Base-by-base conservation (phyloP, 345 rosid species). In the Dipteronia sinensis region DNA sequence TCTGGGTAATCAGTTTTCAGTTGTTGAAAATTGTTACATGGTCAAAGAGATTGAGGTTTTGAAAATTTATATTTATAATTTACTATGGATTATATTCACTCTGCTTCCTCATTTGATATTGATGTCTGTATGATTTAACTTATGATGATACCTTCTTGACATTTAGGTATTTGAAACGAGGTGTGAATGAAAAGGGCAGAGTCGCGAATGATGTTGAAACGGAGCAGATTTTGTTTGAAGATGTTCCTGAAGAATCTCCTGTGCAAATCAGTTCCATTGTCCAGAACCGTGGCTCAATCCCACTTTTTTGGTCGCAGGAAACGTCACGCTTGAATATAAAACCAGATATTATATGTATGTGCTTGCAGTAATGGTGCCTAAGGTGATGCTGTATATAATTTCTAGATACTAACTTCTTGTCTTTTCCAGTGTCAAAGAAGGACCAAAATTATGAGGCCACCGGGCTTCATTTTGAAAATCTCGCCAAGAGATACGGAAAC, bases 171-270 rank as follows among this genome's bases (percentile, higher is more conserved):
- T 78, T 97, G 85, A 97, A 93, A 88, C 94, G 99, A 74, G 99
- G 99, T 73, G 97, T 97, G 67, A 94, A 94, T 85, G 97, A 97
- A 78, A 85, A 86, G 83, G 99, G 99, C 69, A 90, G 88, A 75
- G 99, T 97, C 20, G 99, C 99, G 71, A 97, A 97, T 79, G 99
- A 97, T 88, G 99, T 97, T 66, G 99, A 97, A 84, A 97, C 98
- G 38, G 99, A 97, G 86, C 99, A 97, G 86, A 90, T 97, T 83
- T 91, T 94, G 68, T 89, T 88, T 69, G 95, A 93, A 85, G 93
- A 88, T 71, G 90, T 90, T 68, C 88, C 92, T 65, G 93, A 84
- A 83, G 94, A 90, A 64, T 75, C 74, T 86, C 95, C 98, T 27
- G 73, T 76, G 84, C 91, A 90, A 87, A 88, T 97, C 83, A 92